Evolutionary conservation across 148 eudicot species (phyloP).

Genomic region (Cornus suecica): DNA sequence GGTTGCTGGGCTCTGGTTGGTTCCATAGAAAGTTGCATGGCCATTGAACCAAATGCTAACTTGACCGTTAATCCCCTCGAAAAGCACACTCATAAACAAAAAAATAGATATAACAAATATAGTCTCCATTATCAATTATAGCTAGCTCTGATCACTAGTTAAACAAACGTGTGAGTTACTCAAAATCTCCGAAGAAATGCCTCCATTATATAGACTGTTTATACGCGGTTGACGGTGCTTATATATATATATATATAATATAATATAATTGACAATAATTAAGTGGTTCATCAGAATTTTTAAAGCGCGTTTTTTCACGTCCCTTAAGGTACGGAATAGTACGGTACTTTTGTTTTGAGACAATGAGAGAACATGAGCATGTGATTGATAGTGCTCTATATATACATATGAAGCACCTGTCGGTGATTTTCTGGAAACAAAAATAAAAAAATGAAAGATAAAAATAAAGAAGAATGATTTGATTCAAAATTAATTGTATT

Average conservation of each 20-base stretch:
- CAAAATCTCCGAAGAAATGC: conserved; percentile 6
- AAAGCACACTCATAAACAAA: conserved; percentile 16
- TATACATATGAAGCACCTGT: neutral
- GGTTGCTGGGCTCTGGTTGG: conserved; percentile 56
- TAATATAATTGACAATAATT: neutral
- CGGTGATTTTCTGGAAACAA: neutral
- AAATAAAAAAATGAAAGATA: too few species aligned
- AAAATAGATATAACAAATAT: conserved; percentile 9
- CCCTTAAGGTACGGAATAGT: conserved; percentile 34
- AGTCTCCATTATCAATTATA: conserved; percentile 3
- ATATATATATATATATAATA: neutral
- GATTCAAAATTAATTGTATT: too few species aligned
- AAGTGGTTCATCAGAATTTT: neutral
- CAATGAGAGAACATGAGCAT: conserved; percentile 28
- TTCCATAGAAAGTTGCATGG: conserved; percentile 80
- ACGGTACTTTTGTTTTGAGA: conserved; percentile 6
- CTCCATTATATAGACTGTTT: conserved; percentile 20
- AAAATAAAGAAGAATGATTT: too few species aligned
- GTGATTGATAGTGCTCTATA: conserved; percentile 21
- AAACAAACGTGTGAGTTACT: neutral
- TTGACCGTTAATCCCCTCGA: conserved; percentile 32
- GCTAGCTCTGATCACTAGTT: neutral
- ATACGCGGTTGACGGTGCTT: conserved; percentile 38
- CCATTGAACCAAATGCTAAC: conserved; percentile 46
- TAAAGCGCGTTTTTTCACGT: conserved; percentile 34